Evolutionary conservation across 78 protist species (phyloP).

Genomic region (Polysphondylium violaceum): DNA sequence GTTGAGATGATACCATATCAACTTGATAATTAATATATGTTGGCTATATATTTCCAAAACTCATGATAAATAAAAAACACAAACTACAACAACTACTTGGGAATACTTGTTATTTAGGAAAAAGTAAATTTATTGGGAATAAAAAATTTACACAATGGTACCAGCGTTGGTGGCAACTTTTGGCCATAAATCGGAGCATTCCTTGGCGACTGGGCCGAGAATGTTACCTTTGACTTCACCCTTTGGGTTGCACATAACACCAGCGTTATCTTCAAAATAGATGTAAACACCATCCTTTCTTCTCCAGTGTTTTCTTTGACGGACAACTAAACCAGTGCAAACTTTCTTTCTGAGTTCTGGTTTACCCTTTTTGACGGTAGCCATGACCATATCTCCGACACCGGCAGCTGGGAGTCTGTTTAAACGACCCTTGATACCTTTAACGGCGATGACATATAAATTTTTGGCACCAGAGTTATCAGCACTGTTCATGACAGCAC

Average conservation of each 20-base stretch:
- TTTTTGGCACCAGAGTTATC: slow-evolving; percentile 99
- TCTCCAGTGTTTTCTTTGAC: slow-evolving; percentile 98
- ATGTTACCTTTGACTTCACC: slow-evolving; percentile 99
- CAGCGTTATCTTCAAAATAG: slow-evolving; percentile 99
- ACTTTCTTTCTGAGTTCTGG: slow-evolving; percentile 99
- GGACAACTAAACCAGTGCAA: slow-evolving; percentile 96
- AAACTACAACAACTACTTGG: too few relatives aligned
- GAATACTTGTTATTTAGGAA: too few relatives aligned
- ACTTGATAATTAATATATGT: too few relatives aligned
- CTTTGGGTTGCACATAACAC: slow-evolving; percentile 98
- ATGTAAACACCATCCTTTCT: slow-evolving; percentile 96
- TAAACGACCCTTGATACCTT: slow-evolving; percentile 95
- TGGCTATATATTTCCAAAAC: too few relatives aligned
- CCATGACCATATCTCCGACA: slow-evolving; percentile 98
- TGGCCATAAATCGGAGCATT: slow-evolving; percentile 99
- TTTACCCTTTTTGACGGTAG: slow-evolving; percentile 99
- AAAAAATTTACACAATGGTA: slow-evolving; percentile 49
- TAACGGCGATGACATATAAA: slow-evolving; percentile 98
- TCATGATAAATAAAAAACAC: too few relatives aligned
- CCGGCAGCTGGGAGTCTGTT: slow-evolving; percentile 97
- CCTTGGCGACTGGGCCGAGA: slow-evolving; percentile 99
- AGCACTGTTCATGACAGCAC: slow-evolving; percentile 99
- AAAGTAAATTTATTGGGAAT: too few relatives aligned
- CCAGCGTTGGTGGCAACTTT: slow-evolving; percentile 64
- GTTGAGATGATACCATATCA: too few relatives aligned